A percentile compares a stretch with the other conserved stretches of the same genome.
Conservation (phyloP, 345 rosid genomes). For the Lagerstroemia speciosa region DNA sequence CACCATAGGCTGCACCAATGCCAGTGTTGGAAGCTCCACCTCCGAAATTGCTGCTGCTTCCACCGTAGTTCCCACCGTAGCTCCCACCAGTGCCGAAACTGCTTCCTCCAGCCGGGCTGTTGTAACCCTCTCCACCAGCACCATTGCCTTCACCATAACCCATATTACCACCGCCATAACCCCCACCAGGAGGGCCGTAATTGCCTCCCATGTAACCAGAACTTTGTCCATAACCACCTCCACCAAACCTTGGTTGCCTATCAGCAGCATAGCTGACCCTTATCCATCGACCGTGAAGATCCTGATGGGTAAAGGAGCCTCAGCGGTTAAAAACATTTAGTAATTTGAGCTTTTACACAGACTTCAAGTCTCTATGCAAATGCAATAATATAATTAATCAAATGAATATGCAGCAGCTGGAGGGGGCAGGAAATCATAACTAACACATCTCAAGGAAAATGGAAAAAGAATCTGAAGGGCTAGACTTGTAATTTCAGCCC, state of each 20-base stretch:
- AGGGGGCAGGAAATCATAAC: not conserved
- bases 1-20: conserved; percentile 6
- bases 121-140: conserved; percentile 17
- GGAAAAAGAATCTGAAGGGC: not conserved
- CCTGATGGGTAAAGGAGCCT: conserved; percentile 24
- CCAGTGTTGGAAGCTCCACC: conserved; percentile 19
- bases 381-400: not conserved
- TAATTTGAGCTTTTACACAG: not conserved
- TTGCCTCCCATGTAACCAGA: conserved; percentile 11
- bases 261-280: conserved; percentile 80
- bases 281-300: conserved; percentile 61
- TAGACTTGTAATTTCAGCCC: no score
- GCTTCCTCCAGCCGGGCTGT: conserved; percentile 17
- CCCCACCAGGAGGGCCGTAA: conserved; percentile 14
- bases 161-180: conserved; percentile 25
- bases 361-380: not conserved
- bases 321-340: not conserved
- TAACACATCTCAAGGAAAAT: no score
- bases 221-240: conserved; percentile 25
- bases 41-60: conserved; percentile 12
- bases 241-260: conserved; percentile 25
- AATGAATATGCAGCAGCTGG: not conserved
- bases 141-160: not conserved
- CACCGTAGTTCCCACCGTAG: conserved; percentile 1
- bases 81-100: conserved; percentile 19